phyloP scores from a whole-genome alignment of 2,329 filamentous ascomycete genomes.

The Amesomyces nigricolor region DNA sequence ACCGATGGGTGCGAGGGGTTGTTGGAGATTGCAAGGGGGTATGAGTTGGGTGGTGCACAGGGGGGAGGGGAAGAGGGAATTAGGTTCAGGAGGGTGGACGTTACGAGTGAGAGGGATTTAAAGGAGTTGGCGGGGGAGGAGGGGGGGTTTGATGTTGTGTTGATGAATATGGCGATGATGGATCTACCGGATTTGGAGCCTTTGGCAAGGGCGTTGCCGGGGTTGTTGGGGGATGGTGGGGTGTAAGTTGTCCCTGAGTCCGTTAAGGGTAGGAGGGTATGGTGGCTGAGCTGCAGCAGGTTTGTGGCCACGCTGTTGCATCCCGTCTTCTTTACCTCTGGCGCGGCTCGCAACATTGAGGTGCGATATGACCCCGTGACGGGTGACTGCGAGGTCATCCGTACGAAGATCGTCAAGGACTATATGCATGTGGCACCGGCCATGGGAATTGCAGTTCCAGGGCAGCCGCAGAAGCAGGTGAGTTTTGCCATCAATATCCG shows the following conservation, averaged over 20 bases:
- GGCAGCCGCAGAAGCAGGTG: constrained; percentile 35
- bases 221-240: constrained; percentile 36
- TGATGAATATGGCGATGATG: constrained; percentile 47
- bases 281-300: neutral
- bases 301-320: constrained; percentile 45
- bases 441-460: constrained; percentile 34
- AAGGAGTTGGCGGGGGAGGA: constrained; percentile 24
- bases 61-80: constrained; percentile 20
- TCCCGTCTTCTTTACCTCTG: constrained; percentile 45
- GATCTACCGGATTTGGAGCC: constrained; percentile 40
- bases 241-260: constrained; percentile 32
- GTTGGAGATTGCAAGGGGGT: constrained; percentile 34
- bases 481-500: too few species aligned
- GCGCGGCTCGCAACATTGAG: constrained; percentile 36
- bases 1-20: constrained; percentile 41
- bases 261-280: too few species aligned
- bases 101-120: constrained; percentile 34
- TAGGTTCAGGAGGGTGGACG: constrained; percentile 34
- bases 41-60: constrained; percentile 4
- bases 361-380: constrained; percentile 33
- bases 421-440: constrained; percentile 40
- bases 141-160: constrained; percentile 37
- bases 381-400: constrained; percentile 32
- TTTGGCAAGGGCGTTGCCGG: constrained; percentile 37
- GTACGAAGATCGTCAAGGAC: constrained; percentile 35